A percentile compares a stretch with the other conserved stretches of the same genome.
Evolutionary conservation across 441 rosid species (phyloP).

Genomic region (Melastoma candidum): DNA sequence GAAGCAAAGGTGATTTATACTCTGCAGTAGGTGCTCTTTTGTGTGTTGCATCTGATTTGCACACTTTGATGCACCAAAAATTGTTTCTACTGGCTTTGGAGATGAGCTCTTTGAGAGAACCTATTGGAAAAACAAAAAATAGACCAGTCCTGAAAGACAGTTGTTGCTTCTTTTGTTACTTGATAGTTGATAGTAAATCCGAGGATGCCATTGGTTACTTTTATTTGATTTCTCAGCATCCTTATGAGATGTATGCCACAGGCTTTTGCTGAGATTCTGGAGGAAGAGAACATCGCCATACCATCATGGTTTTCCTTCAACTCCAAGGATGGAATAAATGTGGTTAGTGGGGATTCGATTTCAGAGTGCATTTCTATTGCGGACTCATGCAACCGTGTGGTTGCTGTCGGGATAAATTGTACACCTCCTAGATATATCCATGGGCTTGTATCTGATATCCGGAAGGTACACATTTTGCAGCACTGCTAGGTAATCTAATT

Average conservation of each 20-base stretch:
- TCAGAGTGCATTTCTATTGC: slow-evolving; percentile 61
- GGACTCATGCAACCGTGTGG: slow-evolving; percentile 61
- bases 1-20: slow-evolving; percentile 56
- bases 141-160: no score
- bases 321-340: slow-evolving; percentile 63
- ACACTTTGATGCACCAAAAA: no score
- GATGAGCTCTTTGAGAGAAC: no score
- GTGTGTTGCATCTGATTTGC: no score
- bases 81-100: background rate
- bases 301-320: slow-evolving; percentile 85
- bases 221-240: background rate
- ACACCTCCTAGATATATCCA: slow-evolving; percentile 69
- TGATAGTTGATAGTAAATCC: no score
- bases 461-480: slow-evolving; percentile 25
- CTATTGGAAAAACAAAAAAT: no score
- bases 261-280: slow-evolving; percentile 81
- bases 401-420: slow-evolving; percentile 78
- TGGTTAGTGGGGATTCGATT: slow-evolving; percentile 63
- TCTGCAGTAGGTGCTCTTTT: no score
- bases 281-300: slow-evolving; percentile 42
- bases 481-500: background rate
- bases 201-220: background rate
- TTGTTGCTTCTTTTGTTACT: no score
- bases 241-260: slow-evolving; percentile 11
- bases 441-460: slow-evolving; percentile 42